phyloP scores from a whole-genome alignment of 2,329 filamentous ascomycete genomes.

The Apiospora arundinis region DNA sequence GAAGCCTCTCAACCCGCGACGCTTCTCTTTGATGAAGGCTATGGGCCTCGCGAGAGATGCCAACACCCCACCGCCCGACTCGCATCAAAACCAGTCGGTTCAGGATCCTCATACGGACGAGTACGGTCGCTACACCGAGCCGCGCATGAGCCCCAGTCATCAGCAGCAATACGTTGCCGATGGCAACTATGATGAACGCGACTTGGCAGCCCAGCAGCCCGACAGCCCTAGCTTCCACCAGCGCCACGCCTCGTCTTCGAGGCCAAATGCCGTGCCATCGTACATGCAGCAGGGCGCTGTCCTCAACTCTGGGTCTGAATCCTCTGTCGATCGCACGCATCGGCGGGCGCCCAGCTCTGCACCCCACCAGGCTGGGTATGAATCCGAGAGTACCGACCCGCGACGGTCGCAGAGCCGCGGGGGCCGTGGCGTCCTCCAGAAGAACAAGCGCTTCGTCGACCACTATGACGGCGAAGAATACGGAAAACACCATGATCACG shows the following conservation, averaged over 20 bases:
- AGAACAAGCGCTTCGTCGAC: slow-evolving; percentile 87
- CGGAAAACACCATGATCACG: slow-evolving; percentile 64
- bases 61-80: slow-evolving; percentile 52
- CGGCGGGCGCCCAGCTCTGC: slow-evolving; percentile 51
- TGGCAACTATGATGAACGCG: slow-evolving; percentile 44
- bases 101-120: slow-evolving; percentile 53
- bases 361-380: slow-evolving; percentile 52
- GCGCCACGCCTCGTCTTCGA: slow-evolving; percentile 48
- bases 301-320: slow-evolving; percentile 59
- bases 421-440: slow-evolving; percentile 71
- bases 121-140: slow-evolving; percentile 44
- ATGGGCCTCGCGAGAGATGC: slow-evolving; percentile 66
- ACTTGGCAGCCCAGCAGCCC: slow-evolving; percentile 33
- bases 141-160: slow-evolving; percentile 34
- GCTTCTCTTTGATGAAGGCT: slow-evolving; percentile 75
- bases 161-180: slow-evolving; percentile 41
- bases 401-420: slow-evolving; percentile 45
- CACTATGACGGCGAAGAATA: slow-evolving; percentile 81
- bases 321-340: slow-evolving; percentile 54
- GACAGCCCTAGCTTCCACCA: slow-evolving; percentile 49
- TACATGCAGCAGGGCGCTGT: slow-evolving; percentile 55
- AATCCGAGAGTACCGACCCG: slow-evolving; percentile 49
- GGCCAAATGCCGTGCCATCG: slow-evolving; percentile 52
- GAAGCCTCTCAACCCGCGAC: slow-evolving; percentile 57
- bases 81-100: slow-evolving; percentile 60